phyloP scores from a whole-genome alignment of 2,329 filamentous ascomycete genomes.

The Alternaria angustiovoidea region DNA sequence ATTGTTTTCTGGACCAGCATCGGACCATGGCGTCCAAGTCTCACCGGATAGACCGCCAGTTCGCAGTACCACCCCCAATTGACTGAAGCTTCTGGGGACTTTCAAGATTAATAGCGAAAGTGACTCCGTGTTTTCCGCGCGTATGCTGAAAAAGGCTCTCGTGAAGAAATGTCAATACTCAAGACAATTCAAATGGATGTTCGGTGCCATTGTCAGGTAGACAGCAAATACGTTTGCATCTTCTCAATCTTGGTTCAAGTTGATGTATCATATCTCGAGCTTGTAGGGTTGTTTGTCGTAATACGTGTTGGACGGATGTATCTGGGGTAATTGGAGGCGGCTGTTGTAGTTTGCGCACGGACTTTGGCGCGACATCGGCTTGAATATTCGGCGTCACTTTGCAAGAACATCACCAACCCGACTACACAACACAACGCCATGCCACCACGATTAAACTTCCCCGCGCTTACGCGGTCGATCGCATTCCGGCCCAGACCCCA shows the following conservation, averaged over 20 bases:
- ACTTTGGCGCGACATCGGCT: conserved; percentile 22
- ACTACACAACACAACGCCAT: conserved; percentile 37
- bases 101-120: neutral
- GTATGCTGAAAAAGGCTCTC: neutral
- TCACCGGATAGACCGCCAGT: neutral
- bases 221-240: neutral
- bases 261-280: fast-evolving
- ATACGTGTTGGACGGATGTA: neutral
- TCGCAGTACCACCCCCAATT: neutral
- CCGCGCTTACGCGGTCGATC: conserved; percentile 43
- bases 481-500: conserved; percentile 41
- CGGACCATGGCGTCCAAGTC: neutral
- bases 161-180: neutral
- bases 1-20: neutral
- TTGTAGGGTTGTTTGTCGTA: neutral
- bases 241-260: neutral
- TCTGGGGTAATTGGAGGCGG: neutral
- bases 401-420: conserved; percentile 15
- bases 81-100: neutral
- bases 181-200: neutral
- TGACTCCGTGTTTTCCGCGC: neutral
- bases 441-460: conserved; percentile 50
- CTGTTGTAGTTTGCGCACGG: conserved; percentile 26
- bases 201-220: neutral
- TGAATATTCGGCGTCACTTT: conserved; percentile 31